phyloP scores from a whole-genome alignment of 1,139 yeast genomes.

The Suhomyces bokatorum region DNA sequence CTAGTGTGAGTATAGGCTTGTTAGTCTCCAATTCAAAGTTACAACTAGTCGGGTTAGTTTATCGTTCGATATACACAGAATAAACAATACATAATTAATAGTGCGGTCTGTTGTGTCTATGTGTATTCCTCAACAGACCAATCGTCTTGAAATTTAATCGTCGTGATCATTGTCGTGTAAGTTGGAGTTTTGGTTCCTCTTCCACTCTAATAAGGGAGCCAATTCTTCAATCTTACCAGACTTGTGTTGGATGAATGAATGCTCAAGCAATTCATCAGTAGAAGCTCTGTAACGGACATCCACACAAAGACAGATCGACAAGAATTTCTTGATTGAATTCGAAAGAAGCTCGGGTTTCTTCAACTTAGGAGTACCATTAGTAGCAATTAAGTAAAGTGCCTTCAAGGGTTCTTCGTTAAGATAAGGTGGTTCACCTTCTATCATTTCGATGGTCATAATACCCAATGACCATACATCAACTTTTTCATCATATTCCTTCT shows the following conservation, averaged over 20 bases:
- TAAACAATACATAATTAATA: conserved; percentile 6
- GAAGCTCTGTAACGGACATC: conserved; percentile 91
- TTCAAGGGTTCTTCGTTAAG: conserved; percentile 92
- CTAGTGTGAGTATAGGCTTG: too few species aligned
- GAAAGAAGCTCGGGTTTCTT: conserved; percentile 83
- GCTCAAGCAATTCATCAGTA: conserved; percentile 82
- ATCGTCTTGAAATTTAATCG: neutral
- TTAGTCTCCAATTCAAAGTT: too few species aligned
- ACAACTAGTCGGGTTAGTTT: neutral
- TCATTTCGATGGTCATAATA: conserved; percentile 98
- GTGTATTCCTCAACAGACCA: neutral
- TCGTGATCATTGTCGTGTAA: conserved; percentile 2
- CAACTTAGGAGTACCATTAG: conserved; percentile 94
- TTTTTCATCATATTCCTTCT: conserved; percentile 93
- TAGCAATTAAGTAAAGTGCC: conserved; percentile 87
- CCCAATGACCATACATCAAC: conserved; percentile 98
- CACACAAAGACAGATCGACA: conserved; percentile 91
- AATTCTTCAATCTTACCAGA: conserved; percentile 71
- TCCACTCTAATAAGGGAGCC: conserved; percentile 73
- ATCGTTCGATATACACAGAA: conserved; percentile 1
- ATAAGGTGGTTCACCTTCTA: conserved; percentile 97
- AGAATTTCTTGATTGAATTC: conserved; percentile 77
- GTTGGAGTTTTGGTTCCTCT: conserved; percentile 24
- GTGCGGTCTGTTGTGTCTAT: neutral
- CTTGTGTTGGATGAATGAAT: conserved; percentile 69